Conservation (phyloP, 1,284 basidiomycete species). For the Volvariella surrecta region DNA sequence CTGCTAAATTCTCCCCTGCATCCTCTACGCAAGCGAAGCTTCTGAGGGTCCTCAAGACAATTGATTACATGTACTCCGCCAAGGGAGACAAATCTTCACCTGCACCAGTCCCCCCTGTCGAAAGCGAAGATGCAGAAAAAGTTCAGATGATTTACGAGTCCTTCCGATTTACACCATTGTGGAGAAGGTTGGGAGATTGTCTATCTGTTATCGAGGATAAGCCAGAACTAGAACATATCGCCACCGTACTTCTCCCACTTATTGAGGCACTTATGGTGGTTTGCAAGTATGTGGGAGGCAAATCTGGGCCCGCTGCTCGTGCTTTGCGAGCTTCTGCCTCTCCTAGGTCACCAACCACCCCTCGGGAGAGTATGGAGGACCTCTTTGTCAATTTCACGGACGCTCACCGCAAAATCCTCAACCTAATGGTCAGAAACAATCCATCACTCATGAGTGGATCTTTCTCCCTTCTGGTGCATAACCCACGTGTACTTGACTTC, state of each 20-base stretch:
- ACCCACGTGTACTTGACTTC: conserved; percentile 96
- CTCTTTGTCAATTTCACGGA: conserved; percentile 94
- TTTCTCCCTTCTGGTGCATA: conserved; percentile 93
- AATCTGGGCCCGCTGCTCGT: conserved; percentile 37
- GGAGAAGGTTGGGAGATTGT: conserved; percentile 82
- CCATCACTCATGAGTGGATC: conserved; percentile 97
- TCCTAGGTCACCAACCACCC: conserved; percentile 56
- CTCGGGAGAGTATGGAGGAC: conserved; percentile 74
- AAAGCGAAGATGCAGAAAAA: conserved; percentile 53
- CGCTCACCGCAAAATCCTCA: conserved; percentile 89
- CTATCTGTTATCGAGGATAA: conserved; percentile 76
- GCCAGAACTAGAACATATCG: conserved; percentile 77
- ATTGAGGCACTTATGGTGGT: conserved; percentile 98
- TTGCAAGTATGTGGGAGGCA: conserved; percentile 85
- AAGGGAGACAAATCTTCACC: conserved; percentile 23
- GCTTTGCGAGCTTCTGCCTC: conserved; percentile 50
- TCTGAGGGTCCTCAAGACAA: conserved; percentile 87
- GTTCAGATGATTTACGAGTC: conserved; percentile 81
- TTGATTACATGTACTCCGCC: conserved; percentile 89
- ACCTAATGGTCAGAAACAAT: conserved; percentile 97
- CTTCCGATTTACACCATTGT: conserved; percentile 81
- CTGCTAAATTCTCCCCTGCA: conserved; percentile 85
- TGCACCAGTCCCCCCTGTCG: conserved; percentile 27
- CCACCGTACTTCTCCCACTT: conserved; percentile 83
- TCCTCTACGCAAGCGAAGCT: conserved; percentile 92